These are phyloP conservation scores for Podaxis carcinomalis DNA, from an alignment of 768 basidiomycete genomes.

Conservation along the genomic window DNA sequence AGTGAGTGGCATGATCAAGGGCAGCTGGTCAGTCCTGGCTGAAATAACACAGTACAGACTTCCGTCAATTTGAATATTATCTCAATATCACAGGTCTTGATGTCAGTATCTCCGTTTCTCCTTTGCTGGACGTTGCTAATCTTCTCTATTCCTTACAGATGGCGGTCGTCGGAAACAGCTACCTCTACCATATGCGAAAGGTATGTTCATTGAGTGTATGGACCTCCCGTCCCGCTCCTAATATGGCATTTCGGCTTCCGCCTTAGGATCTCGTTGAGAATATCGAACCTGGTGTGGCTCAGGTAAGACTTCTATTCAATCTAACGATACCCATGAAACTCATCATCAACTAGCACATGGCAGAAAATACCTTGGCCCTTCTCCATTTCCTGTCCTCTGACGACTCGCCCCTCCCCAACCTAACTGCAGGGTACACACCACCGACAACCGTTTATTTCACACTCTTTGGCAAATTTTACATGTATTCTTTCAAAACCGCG, in stretches of 20 bases:
- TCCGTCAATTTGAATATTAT: constrained; percentile 89
- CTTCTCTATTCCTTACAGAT: constrained; percentile 44
- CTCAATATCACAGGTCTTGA: constrained; percentile 89
- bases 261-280: constrained; percentile 74
- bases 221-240: background rate
- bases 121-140: background rate
- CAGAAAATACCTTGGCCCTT: constrained; percentile 79
- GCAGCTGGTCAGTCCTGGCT: background rate
- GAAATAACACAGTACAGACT: constrained; percentile 69
- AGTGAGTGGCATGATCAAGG: constrained; percentile 44
- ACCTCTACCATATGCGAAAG: constrained; percentile 91
- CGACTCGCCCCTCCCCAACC: constrained; percentile 62
- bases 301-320: constrained; percentile 22
- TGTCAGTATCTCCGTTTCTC: constrained; percentile 36
- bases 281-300: constrained; percentile 80
- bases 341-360: constrained; percentile 64
- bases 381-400: constrained; percentile 68
- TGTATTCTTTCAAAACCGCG: constrained; percentile 74
- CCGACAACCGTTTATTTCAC: constrained; percentile 79
- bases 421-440: constrained; percentile 44
- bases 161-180: constrained; percentile 89
- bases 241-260: background rate
- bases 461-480: constrained; percentile 65
- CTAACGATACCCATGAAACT: constrained; percentile 3
- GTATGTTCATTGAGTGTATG: constrained; percentile 25